Base-by-base conservation (phyloP, 2,329 filamentous ascomycete species). In the Periconia sp. region DNA sequence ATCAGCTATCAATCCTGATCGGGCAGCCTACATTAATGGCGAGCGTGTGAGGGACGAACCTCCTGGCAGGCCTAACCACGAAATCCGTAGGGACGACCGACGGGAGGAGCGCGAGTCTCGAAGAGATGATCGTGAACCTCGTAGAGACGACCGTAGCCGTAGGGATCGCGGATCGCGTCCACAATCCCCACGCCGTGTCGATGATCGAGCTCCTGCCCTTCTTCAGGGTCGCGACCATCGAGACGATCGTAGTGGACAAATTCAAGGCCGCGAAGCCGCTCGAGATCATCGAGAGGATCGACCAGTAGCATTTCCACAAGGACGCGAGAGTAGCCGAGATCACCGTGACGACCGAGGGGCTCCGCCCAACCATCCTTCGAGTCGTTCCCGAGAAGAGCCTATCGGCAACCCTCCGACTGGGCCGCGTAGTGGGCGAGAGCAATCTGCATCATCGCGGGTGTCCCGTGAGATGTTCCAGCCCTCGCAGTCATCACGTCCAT, bases 371-470 rank as follows among this genome's bases (percentile, higher is more conserved):
- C 43, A 40, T 28, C 21, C 37, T 15, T 10, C 38, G 31, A 68
- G 63, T 25, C 71, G 70, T 42, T 62, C 66, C 19, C 61, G 66
- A 17, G 64, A 70, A 6, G 67, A 68, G n/a, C 51, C 63, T 9
- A 70, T 73, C 35, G 66, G 70, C 18, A 61, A 59, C 25, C 70
- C 79, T 31, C 81, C 81, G 5, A 77, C 75, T 15, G 80, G 79
- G 12, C 81, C 81, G 39, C 76, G 79, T 43, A 68, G 68, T 36
- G 73, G 73, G 37, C 70, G 76, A 32, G 66, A 70, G 17, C 40
- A 56, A 25, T 28, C 46, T 4, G 35, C 54, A 42, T 42, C 63
- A 4, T 53, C 50, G 18, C 61, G 64, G 19, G 50, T 55, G 7
- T 58, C 64, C 9, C 57, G 70, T 9, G 77, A 78, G 19, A 64